Evolutionary conservation across 441 rosid genomes (phyloP), one percentile per base, ranked within the genome.

Genomic region (Lepidium campestre): DNA sequence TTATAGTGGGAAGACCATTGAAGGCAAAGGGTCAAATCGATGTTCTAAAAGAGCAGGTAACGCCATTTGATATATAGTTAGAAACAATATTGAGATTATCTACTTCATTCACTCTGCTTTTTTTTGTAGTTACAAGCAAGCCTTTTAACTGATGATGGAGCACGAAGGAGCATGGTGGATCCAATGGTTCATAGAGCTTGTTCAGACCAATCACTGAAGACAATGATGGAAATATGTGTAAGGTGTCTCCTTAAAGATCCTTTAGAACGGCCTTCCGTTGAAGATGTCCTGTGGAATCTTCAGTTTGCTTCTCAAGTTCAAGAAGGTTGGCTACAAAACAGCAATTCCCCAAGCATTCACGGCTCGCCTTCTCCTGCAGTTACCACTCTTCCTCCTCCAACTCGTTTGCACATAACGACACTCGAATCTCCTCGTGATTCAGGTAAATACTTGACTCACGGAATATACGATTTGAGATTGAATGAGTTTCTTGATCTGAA

Each of bases 241-340:
- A 83, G 96, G 75, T 94, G 97, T 70, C 77, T 94, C 47, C 82
- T 71, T 1, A 79, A 81, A 73, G 79, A 86, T 10, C 85, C 90
- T 10, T 63, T 52, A 15, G 89, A 88, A 4, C 78, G 94, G 46
- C 97, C 96, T 31, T 88, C 99, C 6, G 71, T 94, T 32, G 99
- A 94, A 68, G 99, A 94, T 58, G 85, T 94, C 19, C 67, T 94
- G 17, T 94, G 97, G 97, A 89, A 94, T 83, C 85, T 94, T 85
- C 97, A 94, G 72, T 94, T 86, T 73, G 93, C 96, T 34, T 85
- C 97, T 68, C 99, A 94, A 78, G 96, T 89, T 68, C 96, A 67
- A 62, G 77, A 74, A n/a, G 77, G 74, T 34, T 74, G 77, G 77
- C 55, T 54, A 54, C 73, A 74, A 29, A 73, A 67, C 48, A 73